Base-by-base conservation (phyloP, 192 early-diverging fungal species). In the Endogone sp. region DNA sequence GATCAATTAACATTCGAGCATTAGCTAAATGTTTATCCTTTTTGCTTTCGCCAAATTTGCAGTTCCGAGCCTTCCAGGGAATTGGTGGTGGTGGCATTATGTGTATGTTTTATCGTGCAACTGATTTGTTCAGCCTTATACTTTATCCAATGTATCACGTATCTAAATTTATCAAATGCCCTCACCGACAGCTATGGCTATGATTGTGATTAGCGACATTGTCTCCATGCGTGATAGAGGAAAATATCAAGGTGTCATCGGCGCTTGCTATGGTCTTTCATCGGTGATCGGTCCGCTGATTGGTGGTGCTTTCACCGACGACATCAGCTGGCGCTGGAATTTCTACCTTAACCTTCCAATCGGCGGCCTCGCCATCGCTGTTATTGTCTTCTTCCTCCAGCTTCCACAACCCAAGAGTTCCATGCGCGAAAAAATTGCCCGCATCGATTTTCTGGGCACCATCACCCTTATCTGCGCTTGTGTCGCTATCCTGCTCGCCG, bases 341-440 rank as follows among this genome's bases (percentile, higher is more conserved):
- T 94, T 94, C 63, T 96, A 84, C 78, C 87, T 93, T 80, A 94
- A 94, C 75, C 72, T 94, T 2, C 94, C 94, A 8, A 56, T 96
- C 63, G 90, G 92, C 16, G 83, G 72, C 27, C 10, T 91, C 10
- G 72, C 88, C 24, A 31, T 87, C 16, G 57, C 74, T 20, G 71
- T 83, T 3, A 69, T 89, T 25, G 49, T 80, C 62, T 44, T 88
- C 29, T 62, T 82, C 24, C 74, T 92, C 25, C 78, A 82, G 25
- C 80, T 87, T 54, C 83, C 86, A 37, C 13, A 22, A 4, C 63
- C 68, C 11, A 68, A 78, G 29, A 76, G 91, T 25, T 91, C 91
- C 69, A 88, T 83, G 67, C 78, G 89, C 58, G 90, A 91, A 8
- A 84, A 86, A 21, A 60, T 85, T 13, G 67, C 88, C 60, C 30